Base-by-base conservation (phyloP, 352 stramenopile species). In the Globisporangium sylvaticum region DNA sequence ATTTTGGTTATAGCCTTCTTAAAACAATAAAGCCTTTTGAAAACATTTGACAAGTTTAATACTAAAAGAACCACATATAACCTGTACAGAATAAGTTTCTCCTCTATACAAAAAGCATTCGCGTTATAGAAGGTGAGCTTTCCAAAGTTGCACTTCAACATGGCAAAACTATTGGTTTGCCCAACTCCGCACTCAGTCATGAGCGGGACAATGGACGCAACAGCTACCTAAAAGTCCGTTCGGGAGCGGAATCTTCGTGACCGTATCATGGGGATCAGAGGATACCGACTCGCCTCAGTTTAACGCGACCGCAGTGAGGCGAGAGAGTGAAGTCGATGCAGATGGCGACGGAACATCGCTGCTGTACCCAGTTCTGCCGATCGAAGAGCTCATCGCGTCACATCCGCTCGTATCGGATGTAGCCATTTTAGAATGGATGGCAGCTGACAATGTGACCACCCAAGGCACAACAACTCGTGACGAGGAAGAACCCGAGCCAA, bases 381-480 rank as follows among this genome's bases (percentile, higher is more conserved):
- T 69, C 24, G 68, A 77, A 70, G 68, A 77, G 50, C 53, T 77
- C 22, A 42, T 75, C 29, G 64, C 65, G 18, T 75, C 71, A 4
- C 71, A 77, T 58, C 68, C 71, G 48, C 68, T 77, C 52, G 69
- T 77, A 0, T 57, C 64, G 4, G 71, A 77, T 24, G 65, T 53
- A 15, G 61, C 60, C 8, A 58, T 75, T 42, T 29, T 66, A 4
- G 56, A 37, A 10, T 22, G 15, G 53, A 32, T 18, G 50, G 48
- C 22, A 25, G 31, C 5, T 3, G 46, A 5, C 0, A n/a, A 54
- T 22, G n/a, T 12, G 14, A 9, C 4, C 2, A 8, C 25, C 1
- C 25, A 34, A 58, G 52, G 18, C 14, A 29, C 50, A 56, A 8
- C n/a, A 56, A 32, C 22, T 20, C 12, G 24, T 32, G 52, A 10